Percentiles rank a stretch among this genome's conserved stretches.
These are phyloP conservation scores for Termitomyces heimii DNA, from an alignment of 768 basidiomycete species.

Conservation along the genomic window DNA sequence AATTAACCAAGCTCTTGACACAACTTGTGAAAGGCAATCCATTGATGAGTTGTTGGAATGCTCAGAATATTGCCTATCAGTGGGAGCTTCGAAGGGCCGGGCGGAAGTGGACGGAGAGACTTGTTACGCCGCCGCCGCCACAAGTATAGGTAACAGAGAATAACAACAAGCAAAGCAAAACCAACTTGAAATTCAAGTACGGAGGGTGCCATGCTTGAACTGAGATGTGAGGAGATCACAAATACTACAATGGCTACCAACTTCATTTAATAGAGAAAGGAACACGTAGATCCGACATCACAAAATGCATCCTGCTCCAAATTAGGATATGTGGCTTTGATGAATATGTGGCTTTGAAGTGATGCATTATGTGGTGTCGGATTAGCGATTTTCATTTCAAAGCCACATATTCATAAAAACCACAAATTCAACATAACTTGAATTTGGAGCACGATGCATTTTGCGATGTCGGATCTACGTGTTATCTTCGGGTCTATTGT, in stretches of 20 bases:
- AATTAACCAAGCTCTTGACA: slow-evolving; percentile 16
- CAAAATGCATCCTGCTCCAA: background rate
- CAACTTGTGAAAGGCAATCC: slow-evolving; percentile 14
- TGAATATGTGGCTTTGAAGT: no score
- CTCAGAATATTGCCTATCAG: slow-evolving; percentile 12
- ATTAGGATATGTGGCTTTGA: no score
- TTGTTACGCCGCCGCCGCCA: background rate
- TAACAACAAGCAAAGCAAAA: background rate
- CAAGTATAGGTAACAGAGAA: background rate
- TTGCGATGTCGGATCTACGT: background rate
- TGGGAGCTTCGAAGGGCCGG: background rate
- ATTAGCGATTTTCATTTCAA: no score
- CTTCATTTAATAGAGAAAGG: background rate
- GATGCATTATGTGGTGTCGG: no score
- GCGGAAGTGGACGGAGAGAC: slow-evolving; percentile 5
- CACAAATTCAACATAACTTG: no score
- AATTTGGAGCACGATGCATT: background rate
- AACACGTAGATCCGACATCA: background rate
- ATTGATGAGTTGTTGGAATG: slow-evolving; percentile 2
- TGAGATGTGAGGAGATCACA: background rate
- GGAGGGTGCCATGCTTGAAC: background rate
- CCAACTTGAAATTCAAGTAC: background rate
- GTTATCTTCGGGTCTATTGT: slow-evolving; percentile 3
- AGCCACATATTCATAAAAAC: no score
- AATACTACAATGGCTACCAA: background rate